Conservation (phyloP, 2,329 filamentous ascomycete genomes). For the Sporothrix globosa region DNA sequence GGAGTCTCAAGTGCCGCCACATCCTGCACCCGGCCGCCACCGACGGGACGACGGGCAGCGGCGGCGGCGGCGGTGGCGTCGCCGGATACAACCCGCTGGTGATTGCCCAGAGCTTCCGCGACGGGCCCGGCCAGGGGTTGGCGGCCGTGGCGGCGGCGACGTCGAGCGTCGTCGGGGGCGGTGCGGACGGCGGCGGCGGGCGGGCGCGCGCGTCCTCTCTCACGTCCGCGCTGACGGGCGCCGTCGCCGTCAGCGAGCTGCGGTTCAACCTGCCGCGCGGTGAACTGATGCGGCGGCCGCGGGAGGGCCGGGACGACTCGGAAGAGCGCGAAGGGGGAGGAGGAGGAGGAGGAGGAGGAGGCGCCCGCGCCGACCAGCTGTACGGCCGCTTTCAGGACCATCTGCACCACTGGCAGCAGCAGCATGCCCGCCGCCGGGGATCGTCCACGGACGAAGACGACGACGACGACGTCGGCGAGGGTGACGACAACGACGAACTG, state of each 20-base stretch:
- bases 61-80: constrained; percentile 36
- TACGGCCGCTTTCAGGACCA: constrained; percentile 47
- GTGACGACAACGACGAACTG: constrained; percentile 39
- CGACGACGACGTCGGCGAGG: constrained; percentile 30
- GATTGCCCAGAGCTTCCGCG: constrained; percentile 42
- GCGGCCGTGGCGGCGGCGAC: constrained; percentile 18
- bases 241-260: constrained; percentile 72
- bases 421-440: constrained; percentile 37
- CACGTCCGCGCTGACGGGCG: constrained; percentile 43
- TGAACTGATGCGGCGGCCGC: constrained; percentile 47
- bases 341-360: neutral
- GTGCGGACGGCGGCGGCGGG: neutral
- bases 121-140: constrained; percentile 39
- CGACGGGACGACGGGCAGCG: neutral
- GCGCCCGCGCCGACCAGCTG: constrained; percentile 42
- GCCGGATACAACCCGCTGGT: constrained; percentile 52
- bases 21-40: constrained; percentile 48
- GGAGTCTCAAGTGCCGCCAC: constrained; percentile 74
- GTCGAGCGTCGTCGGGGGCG: constrained; percentile 8
- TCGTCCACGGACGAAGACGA: constrained; percentile 46
- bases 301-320: neutral
- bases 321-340: neutral
- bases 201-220: constrained; percentile 38
- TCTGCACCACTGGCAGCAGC: constrained; percentile 31
- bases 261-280: constrained; percentile 81